These are phyloP conservation scores for Colletotrichum sp. DNA, from an alignment of 2,329 filamentous ascomycete species.

Conservation along the genomic window DNA sequence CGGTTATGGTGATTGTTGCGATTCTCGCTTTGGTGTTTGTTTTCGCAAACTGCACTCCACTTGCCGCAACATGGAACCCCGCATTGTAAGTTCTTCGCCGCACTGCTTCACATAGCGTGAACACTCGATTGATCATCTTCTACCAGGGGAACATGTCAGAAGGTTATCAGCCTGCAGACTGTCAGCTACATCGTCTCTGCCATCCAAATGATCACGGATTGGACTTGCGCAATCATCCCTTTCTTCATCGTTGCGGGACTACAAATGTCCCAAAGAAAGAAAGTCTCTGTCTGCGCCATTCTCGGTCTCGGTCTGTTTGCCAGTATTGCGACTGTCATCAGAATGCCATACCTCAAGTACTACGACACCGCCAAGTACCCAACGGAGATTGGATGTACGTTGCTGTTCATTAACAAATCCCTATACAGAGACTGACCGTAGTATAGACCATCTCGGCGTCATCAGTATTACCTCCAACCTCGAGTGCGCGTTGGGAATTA, in stretches of 20 bases:
- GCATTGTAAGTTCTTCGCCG: slow-evolving; percentile 7
- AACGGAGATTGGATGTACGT: not conserved
- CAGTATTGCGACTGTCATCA: not conserved
- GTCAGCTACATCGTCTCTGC: slow-evolving; percentile 25
- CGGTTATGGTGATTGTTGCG: slow-evolving; percentile 13
- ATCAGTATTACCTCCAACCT: not conserved
- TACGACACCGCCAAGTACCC: not conserved
- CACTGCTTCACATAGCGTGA: rapidly evolving
- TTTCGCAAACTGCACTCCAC: slow-evolving; percentile 24
- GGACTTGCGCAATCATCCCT: slow-evolving; percentile 31
- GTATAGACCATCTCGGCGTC: not conserved
- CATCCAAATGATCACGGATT: slow-evolving; percentile 28
- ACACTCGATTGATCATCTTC: not conserved
- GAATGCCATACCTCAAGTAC: not conserved
- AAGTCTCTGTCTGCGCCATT: slow-evolving; percentile 15
- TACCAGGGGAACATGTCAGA: slow-evolving; percentile 4
- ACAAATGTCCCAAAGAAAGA: slow-evolving; percentile 28
- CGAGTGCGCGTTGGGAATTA: not conserved
- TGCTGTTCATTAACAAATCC: not conserved
- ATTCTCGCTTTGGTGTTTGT: slow-evolving; percentile 19
- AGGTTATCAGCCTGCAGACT: not conserved
- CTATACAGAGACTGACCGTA: not conserved
- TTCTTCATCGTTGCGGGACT: slow-evolving; percentile 31
- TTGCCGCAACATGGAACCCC: slow-evolving; percentile 25
- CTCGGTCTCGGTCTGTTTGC: not conserved